Conservation (phyloP, 2,329 filamentous ascomycete species). For the Cladophialophora yegresii region DNA sequence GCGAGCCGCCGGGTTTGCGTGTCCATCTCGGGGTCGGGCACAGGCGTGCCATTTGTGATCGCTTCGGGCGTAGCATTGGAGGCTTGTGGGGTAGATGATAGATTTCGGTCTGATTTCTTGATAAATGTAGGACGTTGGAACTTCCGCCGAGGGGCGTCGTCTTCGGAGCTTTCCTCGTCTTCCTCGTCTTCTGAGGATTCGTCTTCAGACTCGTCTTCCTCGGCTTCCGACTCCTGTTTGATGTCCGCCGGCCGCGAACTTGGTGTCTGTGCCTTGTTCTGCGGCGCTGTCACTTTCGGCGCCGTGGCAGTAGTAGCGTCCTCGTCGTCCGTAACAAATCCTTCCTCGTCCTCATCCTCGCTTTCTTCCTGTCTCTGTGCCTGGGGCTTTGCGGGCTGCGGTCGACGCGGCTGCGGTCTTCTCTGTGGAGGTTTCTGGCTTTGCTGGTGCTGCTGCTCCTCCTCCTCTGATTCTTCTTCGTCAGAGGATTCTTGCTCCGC, state of each 20-base stretch:
- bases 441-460: too few relatives aligned
- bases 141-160: conserved; percentile 58
- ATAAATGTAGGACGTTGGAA: conserved; percentile 68
- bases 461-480: conserved; percentile 57
- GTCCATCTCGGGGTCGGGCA: conserved; percentile 46
- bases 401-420: conserved; percentile 47
- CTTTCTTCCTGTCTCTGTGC: conserved; percentile 26
- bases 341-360: conserved; percentile 54
- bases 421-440: conserved; percentile 46
- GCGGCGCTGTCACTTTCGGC: conserved; percentile 39
- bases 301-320: conserved; percentile 35
- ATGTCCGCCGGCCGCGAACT: conserved; percentile 8
- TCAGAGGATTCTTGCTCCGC: conserved; percentile 52
- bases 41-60: conserved; percentile 24
- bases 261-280: conserved; percentile 11
- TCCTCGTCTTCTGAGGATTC: conserved; percentile 20
- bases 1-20: conserved; percentile 64
- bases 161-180: conserved; percentile 61
- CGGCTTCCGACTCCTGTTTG: conserved; percentile 16
- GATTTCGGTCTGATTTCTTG: conserved; percentile 62
- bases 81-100: conserved; percentile 31
- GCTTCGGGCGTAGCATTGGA: conserved; percentile 20
- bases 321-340: conserved; percentile 60
- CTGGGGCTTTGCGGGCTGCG: conserved; percentile 35
- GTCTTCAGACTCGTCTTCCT: conserved; percentile 35